Conservation (phyloP, 192 early-diverging fungal genomes). For the Gryganskiella cystojenkinii region DNA sequence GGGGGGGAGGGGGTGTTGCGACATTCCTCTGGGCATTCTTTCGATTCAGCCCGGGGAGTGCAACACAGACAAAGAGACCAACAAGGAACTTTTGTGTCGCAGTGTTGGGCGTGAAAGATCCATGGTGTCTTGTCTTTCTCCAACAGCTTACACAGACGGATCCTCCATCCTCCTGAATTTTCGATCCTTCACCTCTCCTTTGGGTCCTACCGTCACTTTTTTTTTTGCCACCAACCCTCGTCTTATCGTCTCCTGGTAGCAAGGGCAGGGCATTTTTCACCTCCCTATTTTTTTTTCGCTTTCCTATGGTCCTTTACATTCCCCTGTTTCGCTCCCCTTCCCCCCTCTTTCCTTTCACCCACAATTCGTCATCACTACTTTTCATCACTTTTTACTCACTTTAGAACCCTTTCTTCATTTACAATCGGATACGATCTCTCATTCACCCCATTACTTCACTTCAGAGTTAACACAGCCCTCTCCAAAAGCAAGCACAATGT, state of each 20-base stretch:
- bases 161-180: no score
- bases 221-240: background rate
- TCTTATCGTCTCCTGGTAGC: background rate
- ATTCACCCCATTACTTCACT: background rate
- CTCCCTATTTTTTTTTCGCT: slow-evolving; percentile 7
- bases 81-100: no score
- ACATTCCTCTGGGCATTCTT: slow-evolving; percentile 7
- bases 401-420: no score
- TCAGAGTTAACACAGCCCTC: background rate
- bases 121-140: no score
- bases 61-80: background rate
- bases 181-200: no score
- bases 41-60: slow-evolving; percentile 26
- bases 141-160: no score
- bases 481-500: slow-evolving; percentile 11
- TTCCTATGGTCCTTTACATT: background rate
- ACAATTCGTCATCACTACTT: no score
- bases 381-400: no score
- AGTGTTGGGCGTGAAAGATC: no score
- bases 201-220: no score
- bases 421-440: background rate
- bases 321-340: background rate
- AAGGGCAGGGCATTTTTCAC: background rate
- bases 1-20: background rate
- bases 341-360: background rate